Conservation (phyloP, 441 rosid species). For the Omphalea diandra region DNA sequence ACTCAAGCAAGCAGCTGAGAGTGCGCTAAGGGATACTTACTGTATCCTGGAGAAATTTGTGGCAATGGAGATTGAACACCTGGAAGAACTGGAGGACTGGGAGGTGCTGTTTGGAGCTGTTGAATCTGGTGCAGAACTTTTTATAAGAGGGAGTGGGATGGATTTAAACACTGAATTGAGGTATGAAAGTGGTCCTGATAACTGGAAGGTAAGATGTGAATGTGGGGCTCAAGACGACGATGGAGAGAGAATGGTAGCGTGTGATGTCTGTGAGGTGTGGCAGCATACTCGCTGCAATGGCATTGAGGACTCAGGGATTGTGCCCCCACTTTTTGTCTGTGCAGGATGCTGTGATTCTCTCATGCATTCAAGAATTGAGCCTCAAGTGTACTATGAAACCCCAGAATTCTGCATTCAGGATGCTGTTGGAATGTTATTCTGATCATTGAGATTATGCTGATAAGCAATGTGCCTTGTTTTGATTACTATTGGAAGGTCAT, state of each 20-base stretch:
- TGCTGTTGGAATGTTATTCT: slow-evolving; percentile 30
- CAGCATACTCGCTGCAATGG: slow-evolving; percentile 87
- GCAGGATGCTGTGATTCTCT: slow-evolving; percentile 57
- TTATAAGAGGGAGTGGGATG: slow-evolving; percentile 52
- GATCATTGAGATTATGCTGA: not conserved
- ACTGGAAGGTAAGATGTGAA: slow-evolving; percentile 73
- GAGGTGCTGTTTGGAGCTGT: slow-evolving; percentile 51
- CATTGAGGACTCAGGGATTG: slow-evolving; percentile 57
- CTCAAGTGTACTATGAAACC: slow-evolving; percentile 32
- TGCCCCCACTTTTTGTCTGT: slow-evolving; percentile 78
- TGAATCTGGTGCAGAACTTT: slow-evolving; percentile 53
- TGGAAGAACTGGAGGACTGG: slow-evolving; percentile 45
- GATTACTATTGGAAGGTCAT: not conserved
- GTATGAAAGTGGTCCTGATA: slow-evolving; percentile 67
- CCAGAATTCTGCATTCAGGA: slow-evolving; percentile 22
- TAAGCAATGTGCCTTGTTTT: not conserved
- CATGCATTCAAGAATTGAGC: slow-evolving; percentile 34
- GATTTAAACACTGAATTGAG: slow-evolving; percentile 40
- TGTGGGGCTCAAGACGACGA: slow-evolving; percentile 87
- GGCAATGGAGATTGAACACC: slow-evolving; percentile 48
- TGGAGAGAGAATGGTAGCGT: slow-evolving; percentile 88
- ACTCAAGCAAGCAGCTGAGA: slow-evolving; percentile 59
- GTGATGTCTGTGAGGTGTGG: slow-evolving; percentile 88
- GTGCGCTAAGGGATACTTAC: slow-evolving; percentile 68
- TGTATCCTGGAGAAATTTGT: slow-evolving; percentile 50